Base-by-base conservation (phyloP, 495 filamentous ascomycete species). In the Penicillium herquei region DNA sequence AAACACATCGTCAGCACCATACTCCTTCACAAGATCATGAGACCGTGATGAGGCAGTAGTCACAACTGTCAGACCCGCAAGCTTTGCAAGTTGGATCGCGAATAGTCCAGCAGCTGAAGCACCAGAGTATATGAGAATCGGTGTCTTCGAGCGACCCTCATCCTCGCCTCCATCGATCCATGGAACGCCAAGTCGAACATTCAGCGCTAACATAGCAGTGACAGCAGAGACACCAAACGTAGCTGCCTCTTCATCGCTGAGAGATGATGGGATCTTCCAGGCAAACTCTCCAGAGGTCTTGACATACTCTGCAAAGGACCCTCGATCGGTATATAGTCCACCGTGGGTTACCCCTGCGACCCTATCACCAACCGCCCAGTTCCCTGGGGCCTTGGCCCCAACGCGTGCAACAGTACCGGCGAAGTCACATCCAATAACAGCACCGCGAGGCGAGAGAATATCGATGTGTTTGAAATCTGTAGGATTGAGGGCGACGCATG, bases 401-500 rank as follows among this genome's bases (percentile, higher is more conserved):
- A 84, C 69, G 47, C 69, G 61, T 21, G 73, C 75, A 30, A 85
- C 74, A 0, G 68, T 63, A 18, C 82, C 82, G 4, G 79, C 65
- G 61, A 73, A 82, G 57, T 84, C 82, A 55, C 80, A 78, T 56
- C 83, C 83, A n/a, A 75, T 70, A 26, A 78, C 73, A 34, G 64
- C 51, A n/a, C 67, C 66, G 1, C 37, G 50, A 2, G 63, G 58
- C 11, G 58, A 55, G 6, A 65, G 16, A 3, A 51, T n/a, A 41
- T 78, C 74, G 31, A 82, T 59, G 33, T 76, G 69, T 60, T 84
- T 84, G 70, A 73, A 81, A 66, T 81, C 81, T 4, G 73, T 81
- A n/a, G 81, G 80, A 49, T 84, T 84, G 30, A 83, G 61, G 0
- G 78, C 80, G 39, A 79, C 72, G 21, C 67, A 65, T 7, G 65